phyloP scores from a whole-genome alignment of 2,329 filamentous ascomycete genomes.

The Colletotrichum paranaense region DNA sequence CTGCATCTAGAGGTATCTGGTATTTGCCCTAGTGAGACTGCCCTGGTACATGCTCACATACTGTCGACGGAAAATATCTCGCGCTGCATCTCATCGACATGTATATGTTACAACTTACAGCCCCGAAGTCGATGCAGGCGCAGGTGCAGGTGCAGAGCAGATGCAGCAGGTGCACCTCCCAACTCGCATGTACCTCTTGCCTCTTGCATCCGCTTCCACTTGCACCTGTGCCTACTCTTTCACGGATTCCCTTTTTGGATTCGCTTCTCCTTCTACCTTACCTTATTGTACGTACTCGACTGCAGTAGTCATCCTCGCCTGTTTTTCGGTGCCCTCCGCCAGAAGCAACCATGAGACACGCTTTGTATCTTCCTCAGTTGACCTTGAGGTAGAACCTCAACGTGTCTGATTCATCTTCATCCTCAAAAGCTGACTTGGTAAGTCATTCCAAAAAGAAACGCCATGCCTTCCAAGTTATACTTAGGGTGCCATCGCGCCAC shows the following conservation, averaged over 20 bases:
- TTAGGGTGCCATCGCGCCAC: constrained; percentile 4
- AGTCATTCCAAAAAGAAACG: neutral
- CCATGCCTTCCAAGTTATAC: neutral
- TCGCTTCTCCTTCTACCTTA: neutral
- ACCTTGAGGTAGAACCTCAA: neutral
- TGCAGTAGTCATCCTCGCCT: neutral
- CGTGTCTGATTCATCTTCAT: neutral
- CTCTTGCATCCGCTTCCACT: neutral
- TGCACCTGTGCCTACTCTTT: neutral
- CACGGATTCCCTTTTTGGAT: neutral
- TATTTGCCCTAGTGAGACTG: neutral
- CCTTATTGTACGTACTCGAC: too few species aligned
- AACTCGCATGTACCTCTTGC: neutral
- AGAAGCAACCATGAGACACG: constrained; percentile 9
- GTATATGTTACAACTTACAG: neutral
- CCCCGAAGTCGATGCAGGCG: neutral
- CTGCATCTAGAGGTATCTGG: neutral
- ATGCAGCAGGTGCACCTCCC: neutral
- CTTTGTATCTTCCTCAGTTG: neutral
- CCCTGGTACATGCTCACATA: neutral
- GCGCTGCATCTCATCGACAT: neutral
- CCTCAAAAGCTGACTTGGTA: neutral
- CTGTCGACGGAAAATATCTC: neutral
- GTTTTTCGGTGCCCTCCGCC: neutral
- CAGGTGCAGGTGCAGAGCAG: neutral